phyloP scores from a whole-genome alignment of 768 basidiomycete species.

The Leccinum broughii region DNA sequence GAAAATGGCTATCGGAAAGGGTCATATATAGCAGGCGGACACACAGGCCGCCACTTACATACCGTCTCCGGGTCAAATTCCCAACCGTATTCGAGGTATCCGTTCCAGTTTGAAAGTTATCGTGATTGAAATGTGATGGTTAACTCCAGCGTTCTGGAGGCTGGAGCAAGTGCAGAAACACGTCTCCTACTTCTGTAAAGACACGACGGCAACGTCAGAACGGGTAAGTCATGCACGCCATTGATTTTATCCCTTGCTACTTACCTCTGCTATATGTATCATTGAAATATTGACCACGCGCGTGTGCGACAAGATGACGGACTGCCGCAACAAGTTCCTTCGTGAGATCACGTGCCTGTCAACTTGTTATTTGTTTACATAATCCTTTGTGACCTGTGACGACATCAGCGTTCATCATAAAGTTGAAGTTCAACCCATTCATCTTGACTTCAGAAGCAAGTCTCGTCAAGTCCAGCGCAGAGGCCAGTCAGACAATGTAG shows the following conservation, averaged over 20 bases:
- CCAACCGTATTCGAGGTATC: no score
- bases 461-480: conserved; percentile 9
- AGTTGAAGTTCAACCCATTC: not conserved
- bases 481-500: conserved; percentile 12
- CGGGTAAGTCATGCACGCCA: not conserved
- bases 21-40: not conserved
- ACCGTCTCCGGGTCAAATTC: not conserved
- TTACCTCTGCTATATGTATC: no score
- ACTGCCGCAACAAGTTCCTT: no score
- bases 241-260: not conserved
- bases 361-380: not conserved
- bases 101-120: no score
- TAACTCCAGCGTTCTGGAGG: not conserved
- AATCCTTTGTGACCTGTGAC: not conserved
- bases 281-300: no score
- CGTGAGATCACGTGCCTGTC: not conserved
- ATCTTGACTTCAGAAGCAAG: conserved; percentile 3
- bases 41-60: not conserved
- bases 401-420: not conserved
- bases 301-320: no score
- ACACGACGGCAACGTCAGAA: not conserved
- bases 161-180: not conserved
- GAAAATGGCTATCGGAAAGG: not conserved
- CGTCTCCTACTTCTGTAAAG: not conserved
- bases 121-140: not conserved